Evolutionary conservation across 2,329 filamentous ascomycete species (phyloP).

Genomic region (Talaromyces amestolkiae): DNA sequence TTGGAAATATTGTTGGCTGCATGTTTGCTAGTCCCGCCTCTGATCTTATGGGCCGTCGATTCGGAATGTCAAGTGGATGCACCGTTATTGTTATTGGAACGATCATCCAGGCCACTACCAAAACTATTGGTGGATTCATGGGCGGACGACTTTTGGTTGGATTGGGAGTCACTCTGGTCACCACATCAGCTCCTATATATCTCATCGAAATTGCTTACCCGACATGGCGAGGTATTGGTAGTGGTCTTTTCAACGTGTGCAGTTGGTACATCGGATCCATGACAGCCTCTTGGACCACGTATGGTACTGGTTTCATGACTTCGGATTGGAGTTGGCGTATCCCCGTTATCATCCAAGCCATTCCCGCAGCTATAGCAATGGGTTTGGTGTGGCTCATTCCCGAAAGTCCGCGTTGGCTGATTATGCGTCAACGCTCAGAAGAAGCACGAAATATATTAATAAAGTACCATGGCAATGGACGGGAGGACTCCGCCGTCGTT

Average conservation of each 20-base stretch:
- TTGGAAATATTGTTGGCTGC: conserved; percentile 46
- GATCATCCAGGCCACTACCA: conserved; percentile 26
- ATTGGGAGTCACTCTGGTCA: conserved; percentile 37
- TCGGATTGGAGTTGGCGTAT: conserved; percentile 53
- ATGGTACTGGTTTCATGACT: conserved; percentile 26
- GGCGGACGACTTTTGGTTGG: conserved; percentile 33
- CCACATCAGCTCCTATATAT: conserved; percentile 31
- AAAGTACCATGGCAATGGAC: conserved; percentile 57
- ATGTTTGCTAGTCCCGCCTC: conserved; percentile 46
- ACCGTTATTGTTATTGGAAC: conserved; percentile 29
- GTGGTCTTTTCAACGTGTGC: conserved; percentile 31
- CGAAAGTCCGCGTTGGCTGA: conserved; percentile 14
- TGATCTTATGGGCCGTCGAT: conserved; percentile 47
- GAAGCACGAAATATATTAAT: conserved; percentile 58
- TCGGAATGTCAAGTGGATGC: conserved; percentile 45
- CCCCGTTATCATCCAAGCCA: conserved; percentile 34
- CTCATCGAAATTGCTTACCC: conserved; percentile 33
- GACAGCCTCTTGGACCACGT: conserved; percentile 23
- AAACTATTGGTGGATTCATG: conserved; percentile 28
- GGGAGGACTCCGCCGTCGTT: conserved; percentile 25
- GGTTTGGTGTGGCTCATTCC: conserved; percentile 4
- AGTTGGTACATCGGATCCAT: conserved; percentile 21
- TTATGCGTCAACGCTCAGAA: conserved; percentile 49
- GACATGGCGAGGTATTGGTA: conserved; percentile 29
- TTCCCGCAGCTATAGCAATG: conserved; percentile 2